Percentiles rank a stretch among this genome's conserved stretches.
Conservation (phyloP, 331 rosid genomes). For the Spiraea crenata region DNA sequence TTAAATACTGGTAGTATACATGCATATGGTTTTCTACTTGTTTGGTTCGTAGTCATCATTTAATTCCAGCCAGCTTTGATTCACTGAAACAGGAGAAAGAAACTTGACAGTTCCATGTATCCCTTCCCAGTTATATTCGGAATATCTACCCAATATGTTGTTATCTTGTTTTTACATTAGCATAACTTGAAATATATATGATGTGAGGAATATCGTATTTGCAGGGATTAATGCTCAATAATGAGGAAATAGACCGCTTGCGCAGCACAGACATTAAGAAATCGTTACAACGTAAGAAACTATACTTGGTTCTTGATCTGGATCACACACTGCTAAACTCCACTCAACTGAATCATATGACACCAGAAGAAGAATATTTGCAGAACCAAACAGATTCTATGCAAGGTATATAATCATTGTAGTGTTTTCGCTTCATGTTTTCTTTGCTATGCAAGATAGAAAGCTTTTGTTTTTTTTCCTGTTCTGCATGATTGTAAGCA, state of each 20-base stretch:
- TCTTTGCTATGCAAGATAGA: conserved; percentile 9
- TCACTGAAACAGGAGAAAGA: neutral
- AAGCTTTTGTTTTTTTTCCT: neutral
- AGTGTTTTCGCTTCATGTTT: conserved; percentile 6
- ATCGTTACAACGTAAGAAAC: conserved; percentile 47
- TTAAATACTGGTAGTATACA: neutral
- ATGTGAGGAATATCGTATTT: neutral
- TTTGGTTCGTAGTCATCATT: neutral
- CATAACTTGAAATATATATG: neutral
- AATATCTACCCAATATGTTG: neutral
- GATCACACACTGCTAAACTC: conserved; percentile 79
- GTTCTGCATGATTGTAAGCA: neutral
- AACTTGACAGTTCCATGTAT: neutral
- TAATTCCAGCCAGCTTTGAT: neutral
- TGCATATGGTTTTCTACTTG: neutral
- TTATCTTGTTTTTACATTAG: neutral
- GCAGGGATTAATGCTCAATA: conserved; percentile 66
- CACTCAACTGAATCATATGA: conserved; percentile 50
- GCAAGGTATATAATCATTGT: conserved; percentile 35
- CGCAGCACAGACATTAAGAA: conserved; percentile 64
- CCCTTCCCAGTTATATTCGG: neutral
- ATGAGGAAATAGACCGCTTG: conserved; percentile 65
- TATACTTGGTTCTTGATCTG: conserved; percentile 72
- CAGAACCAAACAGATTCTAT: conserved; percentile 54
- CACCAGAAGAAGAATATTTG: conserved; percentile 62